Percentiles rank a stretch among this genome's conserved stretches.
Conservation (phyloP, 225 moss, liverwort and hornwort species). For the Anthoceros angustus region DNA sequence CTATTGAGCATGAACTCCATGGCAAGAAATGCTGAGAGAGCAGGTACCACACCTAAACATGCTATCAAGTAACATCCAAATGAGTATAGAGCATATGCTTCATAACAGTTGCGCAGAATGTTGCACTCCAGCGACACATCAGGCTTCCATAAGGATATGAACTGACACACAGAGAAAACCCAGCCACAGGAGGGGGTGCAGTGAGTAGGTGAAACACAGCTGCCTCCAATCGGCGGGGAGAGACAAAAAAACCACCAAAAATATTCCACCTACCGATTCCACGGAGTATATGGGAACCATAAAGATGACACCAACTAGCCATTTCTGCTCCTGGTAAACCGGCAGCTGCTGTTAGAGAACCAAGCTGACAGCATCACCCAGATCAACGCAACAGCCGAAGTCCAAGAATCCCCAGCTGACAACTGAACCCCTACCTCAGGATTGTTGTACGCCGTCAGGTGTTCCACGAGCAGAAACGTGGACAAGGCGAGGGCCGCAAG, state of each 20-base stretch:
- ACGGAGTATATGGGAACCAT: conserved; percentile 58
- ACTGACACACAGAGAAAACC: too few relatives aligned
- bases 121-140: conserved; percentile 54
- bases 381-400: background rate
- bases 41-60: conserved; percentile 59
- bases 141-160: conserved; percentile 67
- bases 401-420: background rate
- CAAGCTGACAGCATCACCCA: background rate
- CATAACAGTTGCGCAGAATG: conserved; percentile 94
- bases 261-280: conserved; percentile 34
- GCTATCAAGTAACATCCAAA: conserved; percentile 98
- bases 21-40: background rate
- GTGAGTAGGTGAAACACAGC: conserved; percentile 3
- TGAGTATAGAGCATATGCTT: conserved; percentile 91
- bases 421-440: conserved; percentile 29
- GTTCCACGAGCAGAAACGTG: conserved; percentile 48
- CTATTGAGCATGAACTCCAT: background rate
- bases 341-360: background rate
- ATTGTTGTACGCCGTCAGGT: conserved; percentile 53
- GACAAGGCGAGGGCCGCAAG: conserved; percentile 48
- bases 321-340: conserved; percentile 44
- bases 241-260: conserved; percentile 16
- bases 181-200: conserved; percentile 4
- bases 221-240: background rate
- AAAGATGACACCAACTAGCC: conserved; percentile 57